These are phyloP conservation scores for Cytospora paraplurivora DNA, from an alignment of 2,329 filamentous ascomycete species.

Conservation along the genomic window DNA sequence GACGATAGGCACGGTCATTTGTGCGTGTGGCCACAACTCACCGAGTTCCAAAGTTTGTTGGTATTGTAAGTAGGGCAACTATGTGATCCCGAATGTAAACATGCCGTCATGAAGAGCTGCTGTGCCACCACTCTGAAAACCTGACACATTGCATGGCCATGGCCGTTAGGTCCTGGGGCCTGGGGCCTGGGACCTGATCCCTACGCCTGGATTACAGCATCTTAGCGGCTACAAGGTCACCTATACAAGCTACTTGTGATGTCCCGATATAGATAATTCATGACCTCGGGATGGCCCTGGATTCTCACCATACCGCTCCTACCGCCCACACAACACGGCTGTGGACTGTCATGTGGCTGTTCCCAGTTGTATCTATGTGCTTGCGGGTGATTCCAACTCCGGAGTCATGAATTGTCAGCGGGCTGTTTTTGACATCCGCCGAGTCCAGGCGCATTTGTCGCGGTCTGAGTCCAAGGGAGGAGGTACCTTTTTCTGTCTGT, in stretches of 20 bases:
- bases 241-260: background rate
- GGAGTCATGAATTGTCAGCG: background rate
- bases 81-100: too few relatives aligned
- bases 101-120: too few relatives aligned
- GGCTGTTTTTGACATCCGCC: background rate
- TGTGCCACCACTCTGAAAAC: too few relatives aligned
- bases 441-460: background rate
- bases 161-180: too few relatives aligned
- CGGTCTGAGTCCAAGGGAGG: background rate
- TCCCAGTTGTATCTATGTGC: background rate
- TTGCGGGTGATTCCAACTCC: background rate
- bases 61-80: background rate
- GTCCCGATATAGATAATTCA: background rate
- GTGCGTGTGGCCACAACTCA: slow-evolving; percentile 5
- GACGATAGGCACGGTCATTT: background rate
- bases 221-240: background rate
- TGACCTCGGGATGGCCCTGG: background rate
- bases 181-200: too few relatives aligned
- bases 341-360: background rate
- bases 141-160: too few relatives aligned
- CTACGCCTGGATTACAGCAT: too few relatives aligned
- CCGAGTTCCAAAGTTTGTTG: background rate
- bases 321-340: background rate
- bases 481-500: background rate
- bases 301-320: background rate